Evolutionary conservation across 768 basidiomycete species (phyloP), one percentile per base, ranked within the genome.

Genomic region (Lentinula lateritia): DNA sequence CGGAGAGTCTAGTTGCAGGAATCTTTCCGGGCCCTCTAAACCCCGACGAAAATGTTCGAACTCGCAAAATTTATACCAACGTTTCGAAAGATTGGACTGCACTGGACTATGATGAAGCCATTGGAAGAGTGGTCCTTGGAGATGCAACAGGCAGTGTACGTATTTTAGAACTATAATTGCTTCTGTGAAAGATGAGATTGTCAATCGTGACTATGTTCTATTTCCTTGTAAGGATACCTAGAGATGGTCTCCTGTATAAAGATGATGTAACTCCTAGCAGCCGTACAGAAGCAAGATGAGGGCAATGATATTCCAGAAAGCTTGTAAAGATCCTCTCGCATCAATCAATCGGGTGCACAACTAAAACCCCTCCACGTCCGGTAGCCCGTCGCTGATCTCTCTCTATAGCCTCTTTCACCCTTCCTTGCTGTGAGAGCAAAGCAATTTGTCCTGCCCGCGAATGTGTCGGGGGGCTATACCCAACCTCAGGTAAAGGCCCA

Each of bases 101-200:
- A 50, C 66, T 88, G 62, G 86, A 86, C 69, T 88, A 88, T 64
- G 83, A 85, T 59, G 86, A 88, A 68, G 75, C 75, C 42, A 65
- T 72, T 50, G 86, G 86, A 5, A 73, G 80, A 62, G 72, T 87
- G 57, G 85, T 74, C 6, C 63, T 87, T 20, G 85, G 82, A 5
- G 79, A 81, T 43, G 77, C 75, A 59, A 76, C 73, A 61, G 86
- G 86, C 15, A 61, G 68, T 48, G 73, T 86, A 13, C 73, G 73
- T 20, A 67, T 86, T 12, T 58, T 83, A 58, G 70, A 76, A 39
- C 15, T 60, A 3, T 60, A 52, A 34, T 34, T 36, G 6, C 12
- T 55, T 16, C 5, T 23, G 12, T 15, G 53, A 39, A 39, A n/a
- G 6, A 4, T 55, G 38, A 8, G 10, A 18, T 12, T 35, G 50